Conservation (phyloP, 1,284 basidiomycete species). For the Trichosporon coremiiforme region DNA sequence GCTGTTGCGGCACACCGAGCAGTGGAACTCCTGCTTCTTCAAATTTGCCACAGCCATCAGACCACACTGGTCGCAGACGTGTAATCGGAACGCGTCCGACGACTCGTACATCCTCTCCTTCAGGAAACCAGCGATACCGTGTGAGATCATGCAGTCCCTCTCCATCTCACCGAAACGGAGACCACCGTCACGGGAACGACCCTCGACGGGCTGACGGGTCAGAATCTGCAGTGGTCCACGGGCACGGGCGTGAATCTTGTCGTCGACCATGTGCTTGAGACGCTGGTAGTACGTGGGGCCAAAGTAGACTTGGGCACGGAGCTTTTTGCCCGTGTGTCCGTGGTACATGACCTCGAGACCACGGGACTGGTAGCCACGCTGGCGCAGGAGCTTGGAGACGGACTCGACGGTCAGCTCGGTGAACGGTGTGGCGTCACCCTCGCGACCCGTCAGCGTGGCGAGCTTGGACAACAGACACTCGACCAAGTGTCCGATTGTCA, state of each 20-base stretch:
- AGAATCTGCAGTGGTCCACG: slow-evolving; percentile 97
- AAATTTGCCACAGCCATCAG: slow-evolving; percentile 93
- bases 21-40: slow-evolving; percentile 62
- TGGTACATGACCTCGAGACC: slow-evolving; percentile 99
- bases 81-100: slow-evolving; percentile 91
- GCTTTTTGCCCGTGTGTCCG: slow-evolving; percentile 93
- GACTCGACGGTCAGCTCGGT: slow-evolving; percentile 97
- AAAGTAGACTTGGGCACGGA: slow-evolving; percentile 97
- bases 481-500: slow-evolving; percentile 99
- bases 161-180: slow-evolving; percentile 99
- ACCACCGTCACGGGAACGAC: slow-evolving; percentile 97
- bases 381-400: slow-evolving; percentile 77
- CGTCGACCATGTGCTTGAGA: slow-evolving; percentile 99
- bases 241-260: slow-evolving; percentile 98
- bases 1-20: slow-evolving; percentile 85
- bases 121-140: slow-evolving; percentile 96
- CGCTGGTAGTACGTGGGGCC: slow-evolving; percentile 99
- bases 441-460: slow-evolving; percentile 91
- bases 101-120: slow-evolving; percentile 84
- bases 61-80: slow-evolving; percentile 95
- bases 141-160: slow-evolving; percentile 82
- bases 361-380: slow-evolving; percentile 91
- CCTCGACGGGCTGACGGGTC: slow-evolving; percentile 98
- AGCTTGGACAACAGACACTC: slow-evolving; percentile 97
- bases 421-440: slow-evolving; percentile 98